These are phyloP conservation scores for Calonectria hongkongensis DNA, from an alignment of 2,329 filamentous ascomycete genomes.

Conservation along the genomic window DNA sequence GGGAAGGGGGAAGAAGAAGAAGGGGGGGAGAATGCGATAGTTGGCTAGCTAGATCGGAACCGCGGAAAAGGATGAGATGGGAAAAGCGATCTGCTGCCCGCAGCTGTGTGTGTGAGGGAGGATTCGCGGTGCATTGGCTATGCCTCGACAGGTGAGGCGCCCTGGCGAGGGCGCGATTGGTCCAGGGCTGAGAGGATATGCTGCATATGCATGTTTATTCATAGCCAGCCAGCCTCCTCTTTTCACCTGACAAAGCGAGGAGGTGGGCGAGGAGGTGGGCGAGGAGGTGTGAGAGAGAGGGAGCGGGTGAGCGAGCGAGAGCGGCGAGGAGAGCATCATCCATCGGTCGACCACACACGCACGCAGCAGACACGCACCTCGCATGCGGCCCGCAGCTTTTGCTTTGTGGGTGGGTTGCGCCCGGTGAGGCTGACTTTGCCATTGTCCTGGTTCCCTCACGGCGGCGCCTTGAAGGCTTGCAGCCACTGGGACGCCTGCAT, in stretches of 20 bases:
- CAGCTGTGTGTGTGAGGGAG: not conserved
- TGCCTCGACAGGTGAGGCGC: conserved; percentile 4
- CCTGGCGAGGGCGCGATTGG: not conserved
- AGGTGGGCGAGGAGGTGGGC: not conserved
- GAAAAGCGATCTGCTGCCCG: not conserved
- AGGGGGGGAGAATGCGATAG: not conserved
- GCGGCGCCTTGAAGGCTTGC: not conserved
- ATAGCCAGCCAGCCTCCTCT: conserved; percentile 17
- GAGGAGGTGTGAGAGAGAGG: not conserved
- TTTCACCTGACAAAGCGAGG: not conserved
- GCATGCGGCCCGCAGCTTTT: conserved; percentile 11
- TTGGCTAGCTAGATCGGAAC: not conserved
- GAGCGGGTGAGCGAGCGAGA: not conserved
- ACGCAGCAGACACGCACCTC: not conserved
- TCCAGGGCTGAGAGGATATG: not conserved
- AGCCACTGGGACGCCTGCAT: not conserved
- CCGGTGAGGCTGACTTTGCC: conserved; percentile 30
- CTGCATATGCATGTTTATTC: conserved; percentile 21
- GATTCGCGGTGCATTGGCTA: not conserved
- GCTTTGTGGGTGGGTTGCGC: not conserved
- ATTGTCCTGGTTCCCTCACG: not conserved
- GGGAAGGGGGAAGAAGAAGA: not conserved
- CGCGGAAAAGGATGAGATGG: not conserved
- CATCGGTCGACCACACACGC: too few species aligned
- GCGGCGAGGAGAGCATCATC: too few species aligned